Evolutionary conservation across 768 basidiomycete species (phyloP).

Genomic region (Lactifluus rugatus): DNA sequence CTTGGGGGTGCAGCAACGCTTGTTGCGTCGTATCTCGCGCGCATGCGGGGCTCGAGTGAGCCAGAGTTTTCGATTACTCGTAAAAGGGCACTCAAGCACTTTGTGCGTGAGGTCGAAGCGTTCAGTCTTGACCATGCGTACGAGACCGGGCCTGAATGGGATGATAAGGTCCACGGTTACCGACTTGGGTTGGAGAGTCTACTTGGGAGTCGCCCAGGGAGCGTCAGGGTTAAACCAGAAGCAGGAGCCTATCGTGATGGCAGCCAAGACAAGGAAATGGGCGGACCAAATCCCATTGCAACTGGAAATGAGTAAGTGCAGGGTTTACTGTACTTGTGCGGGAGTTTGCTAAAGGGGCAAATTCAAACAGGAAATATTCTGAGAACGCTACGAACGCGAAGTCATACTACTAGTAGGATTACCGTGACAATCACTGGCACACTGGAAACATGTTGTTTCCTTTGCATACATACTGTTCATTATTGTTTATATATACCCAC

Average conservation of each 20-base stretch:
- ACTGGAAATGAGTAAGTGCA: not conserved
- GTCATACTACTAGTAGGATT: no score
- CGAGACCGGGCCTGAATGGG: slow-evolving; percentile 29
- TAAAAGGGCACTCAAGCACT: slow-evolving; percentile 54
- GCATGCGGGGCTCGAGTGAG: slow-evolving; percentile 57
- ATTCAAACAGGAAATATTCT: not conserved
- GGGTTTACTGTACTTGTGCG: not conserved
- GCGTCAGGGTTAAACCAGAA: slow-evolving; percentile 4
- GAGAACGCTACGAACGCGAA: not conserved
- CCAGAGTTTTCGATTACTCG: slow-evolving; percentile 51
- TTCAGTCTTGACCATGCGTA: slow-evolving; percentile 48
- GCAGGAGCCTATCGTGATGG: not conserved
- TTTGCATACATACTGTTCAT: no score
- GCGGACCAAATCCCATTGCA: not conserved
- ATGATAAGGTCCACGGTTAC: slow-evolving; percentile 26
- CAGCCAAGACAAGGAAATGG: not conserved
- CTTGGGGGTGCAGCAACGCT: slow-evolving; percentile 56
- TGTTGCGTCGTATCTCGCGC: slow-evolving; percentile 63
- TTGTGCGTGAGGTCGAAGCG: slow-evolving; percentile 49
- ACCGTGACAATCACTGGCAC: no score
- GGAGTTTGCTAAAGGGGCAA: not conserved
- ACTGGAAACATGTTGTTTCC: no score
- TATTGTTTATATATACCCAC: no score
- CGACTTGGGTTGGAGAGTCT: slow-evolving; percentile 39
- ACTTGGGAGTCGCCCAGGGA: slow-evolving; percentile 30